These are phyloP conservation scores for Penicillium crystallinum DNA, from an alignment of 495 filamentous ascomycete species.

Conservation along the genomic window DNA sequence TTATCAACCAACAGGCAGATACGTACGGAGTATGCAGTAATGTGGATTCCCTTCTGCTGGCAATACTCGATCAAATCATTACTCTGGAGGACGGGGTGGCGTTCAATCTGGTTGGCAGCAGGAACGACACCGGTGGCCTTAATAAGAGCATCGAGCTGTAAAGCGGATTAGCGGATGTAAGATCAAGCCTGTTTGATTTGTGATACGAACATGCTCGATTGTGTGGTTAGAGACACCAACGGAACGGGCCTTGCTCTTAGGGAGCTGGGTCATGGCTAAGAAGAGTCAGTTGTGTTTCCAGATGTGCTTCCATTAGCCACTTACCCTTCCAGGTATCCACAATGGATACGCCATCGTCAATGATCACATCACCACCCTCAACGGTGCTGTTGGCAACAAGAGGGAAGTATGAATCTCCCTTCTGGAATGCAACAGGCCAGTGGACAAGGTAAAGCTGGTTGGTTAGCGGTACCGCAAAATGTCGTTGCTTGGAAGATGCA, in stretches of 20 bases:
- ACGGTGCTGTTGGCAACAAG: conserved; percentile 30
- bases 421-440: conserved; percentile 47
- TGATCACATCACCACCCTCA: conserved; percentile 36
- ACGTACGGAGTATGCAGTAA: conserved; percentile 46
- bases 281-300: neutral
- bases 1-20: neutral
- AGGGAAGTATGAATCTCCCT: conserved; percentile 41
- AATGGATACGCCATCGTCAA: conserved; percentile 45
- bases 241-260: conserved; percentile 46
- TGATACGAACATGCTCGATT: conserved; percentile 35
- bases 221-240: conserved; percentile 50
- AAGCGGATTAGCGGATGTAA: neutral
- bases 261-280: conserved; percentile 45
- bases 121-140: conserved; percentile 44
- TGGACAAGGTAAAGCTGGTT: conserved; percentile 48
- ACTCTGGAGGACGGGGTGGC: conserved; percentile 45
- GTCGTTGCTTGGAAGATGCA: neutral
- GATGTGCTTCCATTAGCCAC: neutral
- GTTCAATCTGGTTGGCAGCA: conserved; percentile 49
- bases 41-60: conserved; percentile 43
- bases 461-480: neutral
- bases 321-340: conserved; percentile 48
- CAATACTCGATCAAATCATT: conserved; percentile 40
- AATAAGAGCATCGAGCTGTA: conserved; percentile 46
- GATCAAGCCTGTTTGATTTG: neutral